These are phyloP conservation scores for Agaricus blazei DNA, from an alignment of 768 basidiomycete genomes.

Conservation along the genomic window DNA sequence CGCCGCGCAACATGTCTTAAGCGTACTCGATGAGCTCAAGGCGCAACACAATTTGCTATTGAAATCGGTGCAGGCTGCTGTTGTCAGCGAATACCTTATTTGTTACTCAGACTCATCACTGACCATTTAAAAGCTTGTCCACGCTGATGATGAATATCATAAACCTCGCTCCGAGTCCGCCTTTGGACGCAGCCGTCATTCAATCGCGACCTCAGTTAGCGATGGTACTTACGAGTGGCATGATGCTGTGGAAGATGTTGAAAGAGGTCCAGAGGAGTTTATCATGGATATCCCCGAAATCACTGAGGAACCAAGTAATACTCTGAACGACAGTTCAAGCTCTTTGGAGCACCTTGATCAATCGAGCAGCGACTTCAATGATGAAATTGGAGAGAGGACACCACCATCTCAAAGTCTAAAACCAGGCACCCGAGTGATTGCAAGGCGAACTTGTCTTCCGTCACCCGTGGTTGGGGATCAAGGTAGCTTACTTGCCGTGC, in stretches of 20 bases:
- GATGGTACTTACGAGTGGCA: conserved; percentile 67
- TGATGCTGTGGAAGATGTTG: conserved; percentile 66
- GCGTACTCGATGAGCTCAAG: conserved; percentile 9
- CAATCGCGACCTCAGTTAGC: conserved; percentile 42
- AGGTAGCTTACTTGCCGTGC: conserved; percentile 74
- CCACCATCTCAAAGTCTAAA: conserved; percentile 12
- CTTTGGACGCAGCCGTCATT: conserved; percentile 35
- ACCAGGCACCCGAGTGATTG: conserved; percentile 23
- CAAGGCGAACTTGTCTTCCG: conserved; percentile 55
- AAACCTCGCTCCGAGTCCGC: background rate
- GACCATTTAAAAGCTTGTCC: background rate
- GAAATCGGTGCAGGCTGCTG: conserved; percentile 3
- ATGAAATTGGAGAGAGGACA: conserved; percentile 27
- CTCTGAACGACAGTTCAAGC: conserved; percentile 34
- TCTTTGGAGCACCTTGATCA: conserved; percentile 33
- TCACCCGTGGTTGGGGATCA: conserved; percentile 63
- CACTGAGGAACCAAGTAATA: conserved; percentile 32
- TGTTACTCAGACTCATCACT: conserved; percentile 13
- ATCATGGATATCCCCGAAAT: conserved; percentile 47
- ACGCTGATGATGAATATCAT: conserved; percentile 15
- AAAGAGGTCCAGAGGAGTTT: conserved; percentile 70
- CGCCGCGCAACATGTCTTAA: background rate
- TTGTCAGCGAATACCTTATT: background rate
- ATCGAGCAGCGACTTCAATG: conserved; percentile 52
- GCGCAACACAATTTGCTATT: conserved; percentile 8